Evolutionary conservation across 192 early-diverging fungal genomes (phyloP), one percentile per base, ranked within the genome.

Genomic region (Gonapodya sp.): DNA sequence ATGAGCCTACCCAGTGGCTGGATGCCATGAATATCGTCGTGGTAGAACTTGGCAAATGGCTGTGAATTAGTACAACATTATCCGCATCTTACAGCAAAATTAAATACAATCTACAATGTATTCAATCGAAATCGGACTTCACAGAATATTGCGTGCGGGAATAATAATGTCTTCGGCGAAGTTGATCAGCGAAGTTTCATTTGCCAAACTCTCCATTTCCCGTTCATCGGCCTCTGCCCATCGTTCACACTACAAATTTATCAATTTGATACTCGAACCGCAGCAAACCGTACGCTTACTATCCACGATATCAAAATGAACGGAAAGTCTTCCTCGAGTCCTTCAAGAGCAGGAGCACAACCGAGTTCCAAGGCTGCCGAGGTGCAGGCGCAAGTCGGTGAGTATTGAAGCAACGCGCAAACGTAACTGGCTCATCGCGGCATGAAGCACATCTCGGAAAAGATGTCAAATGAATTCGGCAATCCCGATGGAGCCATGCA

Each of bases 371-470:
- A 77, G 31, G 34, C 31, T 33, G 75, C 75, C 8, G 75, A 77
- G 31, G 75, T 77, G 8, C 75, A 77, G 75, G 75, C 75, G 75
- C 75, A 77, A 77, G 75, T 77, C 31, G 75, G 75, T 77, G 31
- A 8, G 75, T 77, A 64, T 24, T 64, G n/a, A n/a, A n/a, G n/a
- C n/a, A n/a, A n/a, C n/a, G n/a, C n/a, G n/a, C n/a, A n/a, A n/a
- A n/a, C n/a, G n/a, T n/a, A n/a, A n/a, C n/a, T n/a, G n/a, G n/a
- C n/a, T n/a, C n/a, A n/a, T n/a, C n/a, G n/a, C n/a, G n/a, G n/a
- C n/a, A n/a, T n/a, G n/a, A n/a, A n/a, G n/a, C n/a, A n/a, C 46
- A 64, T 64, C 46, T 8, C 8, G 24, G 8, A 8, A 64, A 64
- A 8, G 46, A 64, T 64, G 46, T 16, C 24, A 8, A 24, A 64